Evolutionary conservation across 2,329 filamentous ascomycete genomes (phyloP), one percentile per base, ranked within the genome.

Genomic region (Metarhizium album): DNA sequence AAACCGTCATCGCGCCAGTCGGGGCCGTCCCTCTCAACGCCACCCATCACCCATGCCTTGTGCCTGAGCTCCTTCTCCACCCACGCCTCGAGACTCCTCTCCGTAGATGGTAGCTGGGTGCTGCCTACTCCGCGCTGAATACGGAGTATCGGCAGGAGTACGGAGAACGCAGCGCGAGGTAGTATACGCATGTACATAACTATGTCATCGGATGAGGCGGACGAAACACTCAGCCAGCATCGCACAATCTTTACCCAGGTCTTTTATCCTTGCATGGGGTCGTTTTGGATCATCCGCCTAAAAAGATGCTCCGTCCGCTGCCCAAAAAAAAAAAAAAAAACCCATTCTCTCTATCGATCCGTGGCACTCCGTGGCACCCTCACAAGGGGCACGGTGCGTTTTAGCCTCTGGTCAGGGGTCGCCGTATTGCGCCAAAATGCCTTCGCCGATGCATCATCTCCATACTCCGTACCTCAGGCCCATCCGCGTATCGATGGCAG

Each of bases 1-100:
- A n/a, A 38, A 42, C 35, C 29, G 51, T 43, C 46, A 3, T 45
- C 46, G 48, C 29, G 22, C 40, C 42, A 50, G 20, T 35, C 48
- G 24, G n/a, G 48, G 23, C 43, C 42, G 35, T 46, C 45, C 38
- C 40, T 38, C 46, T 37, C 20, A 20, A 33, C 31, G 40, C 27
- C 46, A 40, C 16, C 22, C 37, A 35, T 11, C 35, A 35, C 42
- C 27, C 48, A 46, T 31, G 29, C 24, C 18, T 24, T 37, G 48
- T 43, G 33, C 48, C 48, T 50, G 48, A 46, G 42, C 35, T 22
- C 22, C n/a, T 31, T 42, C 46, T 48, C 46, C 46, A 48, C 46
- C 37, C 18, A 16, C 16, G 37, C 23, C 27, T 24, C 23, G 24
- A 43, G 20, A 5, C 40, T 9, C 20, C 14, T 18, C 18, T 9